Base-by-base conservation (phyloP, 495 filamentous ascomycete species). In the Penicillium soppii region DNA sequence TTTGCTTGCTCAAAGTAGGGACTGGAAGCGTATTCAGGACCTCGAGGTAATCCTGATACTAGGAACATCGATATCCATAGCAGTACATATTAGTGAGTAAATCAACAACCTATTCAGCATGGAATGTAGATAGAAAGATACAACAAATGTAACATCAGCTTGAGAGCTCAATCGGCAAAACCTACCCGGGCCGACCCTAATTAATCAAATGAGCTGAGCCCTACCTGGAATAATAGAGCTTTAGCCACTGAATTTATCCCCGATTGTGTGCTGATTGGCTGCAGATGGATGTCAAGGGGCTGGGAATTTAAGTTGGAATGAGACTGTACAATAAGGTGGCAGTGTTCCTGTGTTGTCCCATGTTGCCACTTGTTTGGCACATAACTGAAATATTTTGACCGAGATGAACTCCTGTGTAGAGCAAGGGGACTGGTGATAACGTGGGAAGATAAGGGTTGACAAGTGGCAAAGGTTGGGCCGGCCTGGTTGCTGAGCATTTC, bases 251-350 rank as follows among this genome's bases (percentile, higher is more conserved):
- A n/a, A 15, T 16, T 2, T 6, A n/a, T n/a, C n/a, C n/a, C n/a
- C n/a, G 8, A 12, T 22, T 40, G 17, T 22, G 10, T n/a, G n/a
- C 20, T 16, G 20, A 41, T 46, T 46, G 43, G 43, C 5, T n/a
- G 1, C 0, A n/a, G 1, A 3, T 35, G 19, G 15, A 21, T 32
- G 26, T 25, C 47, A 49, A 49, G 47, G 36, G 36, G 4, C 10
- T 3, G 26, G 47, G 47, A 41, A 49, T 49, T 22, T 5, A 7
- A 10, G 2, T 22, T 38, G 36, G 47, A 49, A 49, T 49, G 47
- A 40, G 22, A 40, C 25, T 23, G 8, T 26, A 23, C 17, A 41
- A 32, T 29, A 5, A 35, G 29, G 43, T 36, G 35, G 8, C 43
- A 46, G 17, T 47, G 16, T 2, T 4, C 13, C 2, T 5, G 17